These are phyloP conservation scores for Ampelocalamus luodianensis DNA, from an alignment of 176 grass and related monocot genomes.

Conservation along the genomic window DNA sequence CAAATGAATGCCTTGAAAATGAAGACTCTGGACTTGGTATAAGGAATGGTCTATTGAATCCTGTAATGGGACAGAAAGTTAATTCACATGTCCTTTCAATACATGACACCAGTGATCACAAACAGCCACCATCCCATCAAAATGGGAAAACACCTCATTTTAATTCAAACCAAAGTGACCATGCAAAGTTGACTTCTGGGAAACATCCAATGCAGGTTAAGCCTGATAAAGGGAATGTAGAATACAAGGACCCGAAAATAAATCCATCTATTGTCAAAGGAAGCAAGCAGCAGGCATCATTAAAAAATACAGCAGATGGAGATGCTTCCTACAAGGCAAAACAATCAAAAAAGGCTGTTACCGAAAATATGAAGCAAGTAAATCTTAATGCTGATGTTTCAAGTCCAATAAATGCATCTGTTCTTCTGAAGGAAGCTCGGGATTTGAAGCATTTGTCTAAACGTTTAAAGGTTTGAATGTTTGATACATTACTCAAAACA, in stretches of 20 bases:
- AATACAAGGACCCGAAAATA: constrained; percentile 46
- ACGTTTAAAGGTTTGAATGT: constrained; percentile 84
- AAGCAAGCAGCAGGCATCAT: constrained; percentile 45
- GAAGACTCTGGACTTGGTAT: constrained; percentile 29
- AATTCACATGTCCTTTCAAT: constrained; percentile 10
- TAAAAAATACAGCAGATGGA: constrained; percentile 31
- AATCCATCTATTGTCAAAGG: constrained; percentile 37
- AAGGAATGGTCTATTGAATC: constrained; percentile 38
- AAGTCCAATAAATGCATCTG: constrained; percentile 54
- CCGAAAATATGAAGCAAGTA: constrained; percentile 52
- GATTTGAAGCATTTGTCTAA: constrained; percentile 85
- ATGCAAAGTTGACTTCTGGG: constrained; percentile 28
- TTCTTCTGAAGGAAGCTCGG: constrained; percentile 81
- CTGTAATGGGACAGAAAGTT: constrained; percentile 27
- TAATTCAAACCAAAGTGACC: constrained; percentile 37
- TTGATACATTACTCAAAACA: constrained; percentile 8
- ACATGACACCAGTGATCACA: constrained; percentile 30
- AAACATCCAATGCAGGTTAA: constrained; percentile 36
- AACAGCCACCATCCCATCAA: constrained; percentile 24
- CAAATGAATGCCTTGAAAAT: constrained; percentile 21
- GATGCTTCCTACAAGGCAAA: constrained; percentile 35
- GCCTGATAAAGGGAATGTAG: constrained; percentile 45
- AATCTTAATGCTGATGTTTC: constrained; percentile 50
- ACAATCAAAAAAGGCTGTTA: constrained; percentile 37
- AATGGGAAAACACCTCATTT: constrained; percentile 41